Conservation (phyloP, 345 rosid species). For the Citrus medica region DNA sequence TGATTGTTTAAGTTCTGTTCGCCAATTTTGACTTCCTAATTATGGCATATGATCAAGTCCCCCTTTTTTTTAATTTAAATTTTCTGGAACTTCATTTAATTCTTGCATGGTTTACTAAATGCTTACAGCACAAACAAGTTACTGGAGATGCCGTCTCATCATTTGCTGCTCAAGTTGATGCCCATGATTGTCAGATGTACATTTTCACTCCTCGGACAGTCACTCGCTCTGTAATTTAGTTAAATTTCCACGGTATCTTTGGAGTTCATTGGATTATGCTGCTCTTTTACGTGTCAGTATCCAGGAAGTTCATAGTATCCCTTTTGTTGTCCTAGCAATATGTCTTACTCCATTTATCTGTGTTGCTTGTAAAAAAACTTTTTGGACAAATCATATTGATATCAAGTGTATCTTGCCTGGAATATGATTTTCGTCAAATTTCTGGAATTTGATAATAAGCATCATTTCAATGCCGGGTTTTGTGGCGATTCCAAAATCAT, state of each 20-base stretch:
- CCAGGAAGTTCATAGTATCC: not conserved
- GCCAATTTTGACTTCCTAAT: not conserved
- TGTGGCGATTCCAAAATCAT: not conserved
- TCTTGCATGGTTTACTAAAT: not conserved
- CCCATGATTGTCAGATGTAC: slow-evolving; percentile 70
- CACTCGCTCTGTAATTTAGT: slow-evolving; percentile 33
- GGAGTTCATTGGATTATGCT: slow-evolving; percentile 2
- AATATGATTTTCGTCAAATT: not conserved
- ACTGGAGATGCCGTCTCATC: slow-evolving; percentile 48
- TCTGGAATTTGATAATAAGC: not conserved
- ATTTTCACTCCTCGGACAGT: slow-evolving; percentile 53
- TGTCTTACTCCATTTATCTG: not conserved
- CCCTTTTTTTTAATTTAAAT: not conserved
- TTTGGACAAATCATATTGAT: not conserved
- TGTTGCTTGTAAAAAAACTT: not conserved
- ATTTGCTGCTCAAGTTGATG: slow-evolving; percentile 53
- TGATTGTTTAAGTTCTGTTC: not conserved
- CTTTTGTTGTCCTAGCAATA: too few species aligned
- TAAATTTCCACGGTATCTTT: not conserved
- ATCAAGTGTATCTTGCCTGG: not conserved
- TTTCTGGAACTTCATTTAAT: not conserved
- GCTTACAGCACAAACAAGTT: slow-evolving; percentile 54
- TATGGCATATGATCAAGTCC: not conserved
- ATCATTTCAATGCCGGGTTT: not conserved
- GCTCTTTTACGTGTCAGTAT: not conserved